Percentiles rank a stretch among this genome's conserved stretches.
phyloP scores from a whole-genome alignment of 1,284 basidiomycete species.

The Xerocomus nothofagi region DNA sequence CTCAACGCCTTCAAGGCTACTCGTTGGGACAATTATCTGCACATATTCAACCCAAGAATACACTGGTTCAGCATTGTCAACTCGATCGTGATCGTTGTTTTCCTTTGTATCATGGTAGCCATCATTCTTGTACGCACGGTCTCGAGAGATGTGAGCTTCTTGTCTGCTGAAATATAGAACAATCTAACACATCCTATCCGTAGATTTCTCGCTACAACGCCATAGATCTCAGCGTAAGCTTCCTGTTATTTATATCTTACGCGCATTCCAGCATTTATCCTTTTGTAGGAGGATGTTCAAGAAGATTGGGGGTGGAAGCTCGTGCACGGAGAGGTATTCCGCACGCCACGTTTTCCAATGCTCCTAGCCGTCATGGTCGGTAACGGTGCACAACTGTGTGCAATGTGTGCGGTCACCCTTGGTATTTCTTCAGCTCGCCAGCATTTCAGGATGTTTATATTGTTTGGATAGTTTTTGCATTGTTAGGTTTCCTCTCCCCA shows the following conservation, averaged over 20 bases:
- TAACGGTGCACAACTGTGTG: conserved; percentile 86
- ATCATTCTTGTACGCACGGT: conserved; percentile 89
- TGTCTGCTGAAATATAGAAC: conserved; percentile 28
- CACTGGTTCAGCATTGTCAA: conserved; percentile 96
- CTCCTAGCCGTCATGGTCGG: conserved; percentile 84
- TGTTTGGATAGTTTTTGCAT: conserved; percentile 74
- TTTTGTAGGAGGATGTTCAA: conserved; percentile 85
- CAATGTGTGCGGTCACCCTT: conserved; percentile 90
- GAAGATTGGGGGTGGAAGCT: conserved; percentile 99
- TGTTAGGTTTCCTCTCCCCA: conserved; percentile 96
- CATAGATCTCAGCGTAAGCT: conserved; percentile 80
- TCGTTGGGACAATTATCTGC: conserved; percentile 94
- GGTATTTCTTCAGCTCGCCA: conserved; percentile 40
- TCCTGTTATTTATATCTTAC: neutral
- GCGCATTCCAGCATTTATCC: conserved; percentile 8
- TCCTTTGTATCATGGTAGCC: conserved; percentile 92
- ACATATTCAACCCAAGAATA: conserved; percentile 76
- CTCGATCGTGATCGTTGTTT: conserved; percentile 86
- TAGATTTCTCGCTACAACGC: conserved; percentile 97
- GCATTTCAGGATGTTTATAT: conserved; percentile 8
- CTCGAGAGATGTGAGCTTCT: conserved; percentile 77
- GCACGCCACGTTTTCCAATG: conserved; percentile 79
- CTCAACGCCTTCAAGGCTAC: conserved; percentile 60
- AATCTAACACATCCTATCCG: conserved; percentile 38
- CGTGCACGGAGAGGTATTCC: conserved; percentile 95